Evolutionary conservation across 2,329 filamentous ascomycete genomes (phyloP).

Genomic region (Sclerotinia borealis): DNA sequence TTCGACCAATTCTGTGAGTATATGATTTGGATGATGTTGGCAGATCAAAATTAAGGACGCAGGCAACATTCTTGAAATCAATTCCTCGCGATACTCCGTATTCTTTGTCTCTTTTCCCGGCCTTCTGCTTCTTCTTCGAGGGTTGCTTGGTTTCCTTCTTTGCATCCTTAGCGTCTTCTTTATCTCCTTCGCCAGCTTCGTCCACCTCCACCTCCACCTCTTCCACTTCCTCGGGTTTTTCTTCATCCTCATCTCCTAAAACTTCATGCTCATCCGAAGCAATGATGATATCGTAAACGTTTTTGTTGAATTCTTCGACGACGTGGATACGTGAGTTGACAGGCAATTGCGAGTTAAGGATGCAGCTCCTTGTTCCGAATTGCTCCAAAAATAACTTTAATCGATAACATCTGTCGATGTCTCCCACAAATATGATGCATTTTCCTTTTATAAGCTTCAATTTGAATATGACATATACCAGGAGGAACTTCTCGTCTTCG

Average conservation of each 20-base stretch:
- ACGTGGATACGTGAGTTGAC: conserved; percentile 91
- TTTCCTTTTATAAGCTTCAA: conserved; percentile 91
- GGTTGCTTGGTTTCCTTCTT: conserved; percentile 34
- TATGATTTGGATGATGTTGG: conserved; percentile 85
- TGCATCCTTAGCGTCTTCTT: conserved; percentile 34
- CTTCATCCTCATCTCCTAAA: conserved; percentile 53
- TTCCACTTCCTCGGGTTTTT: conserved; percentile 18
- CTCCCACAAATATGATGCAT: conserved; percentile 75
- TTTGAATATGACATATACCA: conserved; percentile 93
- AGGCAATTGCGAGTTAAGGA: conserved; percentile 89
- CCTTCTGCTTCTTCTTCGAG: conserved; percentile 60
- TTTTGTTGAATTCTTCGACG: conserved; percentile 94
- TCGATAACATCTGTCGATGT: conserved; percentile 85
- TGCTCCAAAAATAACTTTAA: conserved; percentile 95
- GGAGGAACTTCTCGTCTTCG: conserved; percentile 95
- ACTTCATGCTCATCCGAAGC: conserved; percentile 89
- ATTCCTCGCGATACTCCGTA: conserved; percentile 95
- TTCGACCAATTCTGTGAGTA: conserved; percentile 93
- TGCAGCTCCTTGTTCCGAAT: conserved; percentile 88
- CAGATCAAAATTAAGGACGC: conserved; percentile 95
- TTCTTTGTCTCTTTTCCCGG: conserved; percentile 67
- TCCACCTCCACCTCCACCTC: conserved; percentile 17
- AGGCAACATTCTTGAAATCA: conserved; percentile 92
- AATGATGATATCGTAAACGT: conserved; percentile 96
- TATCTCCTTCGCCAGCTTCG: conserved; percentile 21